Evolutionary conservation across 805 yeast species (phyloP).

Genomic region (Saturnispora halmiae): DNA sequence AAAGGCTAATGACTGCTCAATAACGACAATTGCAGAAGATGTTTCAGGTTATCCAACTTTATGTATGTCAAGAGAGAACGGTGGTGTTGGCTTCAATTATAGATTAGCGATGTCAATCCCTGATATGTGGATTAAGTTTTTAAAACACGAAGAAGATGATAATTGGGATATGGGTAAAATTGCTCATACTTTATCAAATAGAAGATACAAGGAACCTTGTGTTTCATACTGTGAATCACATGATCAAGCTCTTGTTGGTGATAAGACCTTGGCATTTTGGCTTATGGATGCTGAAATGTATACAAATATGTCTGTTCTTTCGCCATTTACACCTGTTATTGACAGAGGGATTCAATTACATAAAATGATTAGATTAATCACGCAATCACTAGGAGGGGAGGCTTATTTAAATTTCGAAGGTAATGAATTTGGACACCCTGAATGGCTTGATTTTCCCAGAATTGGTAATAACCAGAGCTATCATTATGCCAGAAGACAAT

Average conservation of each 20-base stretch:
- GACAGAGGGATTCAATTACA: constrained; percentile 90
- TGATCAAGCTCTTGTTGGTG: constrained; percentile 97
- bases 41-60: constrained; percentile 96
- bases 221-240: constrained; percentile 92
- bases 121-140: constrained; percentile 95
- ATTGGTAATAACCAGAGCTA: constrained; percentile 79
- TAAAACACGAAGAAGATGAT: constrained; percentile 78
- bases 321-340: constrained; percentile 65
- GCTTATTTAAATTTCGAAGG: constrained; percentile 96
- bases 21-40: constrained; percentile 87
- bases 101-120: constrained; percentile 95
- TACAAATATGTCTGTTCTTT: constrained; percentile 78
- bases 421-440: constrained; percentile 98
- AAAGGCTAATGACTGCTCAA: constrained; percentile 18
- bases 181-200: constrained; percentile 72
- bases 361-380: constrained; percentile 78
- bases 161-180: constrained; percentile 86
- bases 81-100: constrained; percentile 93
- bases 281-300: constrained; percentile 98
- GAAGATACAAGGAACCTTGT: constrained; percentile 82
- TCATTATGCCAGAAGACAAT: constrained; percentile 93
- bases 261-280: constrained; percentile 95
- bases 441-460: constrained; percentile 97
- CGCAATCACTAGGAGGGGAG: constrained; percentile 93
- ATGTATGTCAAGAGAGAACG: constrained; percentile 60